These are phyloP conservation scores for Diaporthe sp. DNA, from an alignment of 2,329 filamentous ascomycete genomes.

Conservation along the genomic window DNA sequence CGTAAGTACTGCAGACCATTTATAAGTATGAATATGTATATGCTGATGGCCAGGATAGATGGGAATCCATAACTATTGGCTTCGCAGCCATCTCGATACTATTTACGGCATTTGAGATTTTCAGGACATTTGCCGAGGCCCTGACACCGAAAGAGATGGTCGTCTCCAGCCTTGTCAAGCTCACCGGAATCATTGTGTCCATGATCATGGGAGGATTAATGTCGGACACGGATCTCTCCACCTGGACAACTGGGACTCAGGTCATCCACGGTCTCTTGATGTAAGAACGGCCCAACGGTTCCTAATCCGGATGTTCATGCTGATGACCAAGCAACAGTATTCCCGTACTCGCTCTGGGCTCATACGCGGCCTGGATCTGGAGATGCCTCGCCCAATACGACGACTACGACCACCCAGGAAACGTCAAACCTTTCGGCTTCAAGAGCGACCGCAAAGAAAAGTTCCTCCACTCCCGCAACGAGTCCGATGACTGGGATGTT, in stretches of 20 bases:
- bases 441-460: constrained; percentile 42
- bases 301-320: neutral
- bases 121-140: constrained; percentile 61
- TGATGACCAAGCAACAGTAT: constrained; percentile 51
- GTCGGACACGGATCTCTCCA: constrained; percentile 57
- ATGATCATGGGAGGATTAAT: constrained; percentile 67
- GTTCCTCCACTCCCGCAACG: constrained; percentile 24
- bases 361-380: constrained; percentile 64
- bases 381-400: constrained; percentile 64
- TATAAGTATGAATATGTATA: neutral
- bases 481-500: constrained; percentile 40
- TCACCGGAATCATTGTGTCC: constrained; percentile 61
- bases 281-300: constrained; percentile 52
- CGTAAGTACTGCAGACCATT: constrained; percentile 53
- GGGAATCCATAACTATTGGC: constrained; percentile 67
- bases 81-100: constrained; percentile 63
- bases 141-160: constrained; percentile 70
- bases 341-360: constrained; percentile 57
- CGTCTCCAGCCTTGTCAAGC: constrained; percentile 65
- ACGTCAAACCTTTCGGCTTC: constrained; percentile 65
- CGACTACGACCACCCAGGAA: constrained; percentile 64
- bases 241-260: constrained; percentile 65
- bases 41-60: constrained; percentile 53
- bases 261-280: constrained; percentile 63
- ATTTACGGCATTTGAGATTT: constrained; percentile 63